A percentile compares a stretch with the other conserved stretches of the same genome.
Evolutionary conservation across 2,329 filamentous ascomycete genomes (phyloP).

Genomic region (Sarocladium kiliense): DNA sequence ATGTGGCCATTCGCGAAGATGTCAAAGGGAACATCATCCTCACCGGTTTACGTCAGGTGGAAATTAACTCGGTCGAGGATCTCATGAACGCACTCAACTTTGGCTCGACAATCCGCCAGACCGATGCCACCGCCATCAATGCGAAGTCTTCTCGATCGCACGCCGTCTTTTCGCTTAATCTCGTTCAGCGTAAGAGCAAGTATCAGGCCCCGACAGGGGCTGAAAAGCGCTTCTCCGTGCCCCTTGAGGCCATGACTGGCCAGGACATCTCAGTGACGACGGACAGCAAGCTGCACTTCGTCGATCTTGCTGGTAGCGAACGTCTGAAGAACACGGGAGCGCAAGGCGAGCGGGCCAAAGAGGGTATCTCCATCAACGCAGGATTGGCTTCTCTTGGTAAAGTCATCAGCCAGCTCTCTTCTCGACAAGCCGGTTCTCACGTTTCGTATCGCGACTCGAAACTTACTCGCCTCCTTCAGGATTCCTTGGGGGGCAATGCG

Average conservation of each 20-base stretch:
- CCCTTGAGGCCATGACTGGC: slow-evolving; percentile 71
- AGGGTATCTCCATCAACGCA: slow-evolving; percentile 97
- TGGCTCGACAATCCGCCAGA: slow-evolving; percentile 91
- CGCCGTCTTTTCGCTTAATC: slow-evolving; percentile 91
- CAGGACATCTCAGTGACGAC: slow-evolving; percentile 68
- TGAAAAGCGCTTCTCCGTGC: slow-evolving; percentile 85
- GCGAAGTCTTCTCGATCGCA: slow-evolving; percentile 97
- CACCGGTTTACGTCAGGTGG: slow-evolving; percentile 81
- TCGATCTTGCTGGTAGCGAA: slow-evolving; percentile 95
- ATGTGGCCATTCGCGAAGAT: slow-evolving; percentile 91
- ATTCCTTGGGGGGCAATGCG: slow-evolving; percentile 92
- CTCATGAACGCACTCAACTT: slow-evolving; percentile 84
- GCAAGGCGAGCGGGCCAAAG: slow-evolving; percentile 87
- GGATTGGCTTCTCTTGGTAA: slow-evolving; percentile 93
- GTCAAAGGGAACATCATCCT: slow-evolving; percentile 90
- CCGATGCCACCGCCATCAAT: slow-evolving; percentile 94
- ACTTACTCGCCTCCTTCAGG: slow-evolving; percentile 88
- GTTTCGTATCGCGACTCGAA: slow-evolving; percentile 99
- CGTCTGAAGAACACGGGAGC: slow-evolving; percentile 95
- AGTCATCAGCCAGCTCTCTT: slow-evolving; percentile 96
- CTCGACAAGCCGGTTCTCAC: slow-evolving; percentile 78
- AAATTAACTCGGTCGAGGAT: slow-evolving; percentile 88
- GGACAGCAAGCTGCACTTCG: slow-evolving; percentile 98
- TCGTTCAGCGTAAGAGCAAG: slow-evolving; percentile 76
- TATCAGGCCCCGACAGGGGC: slow-evolving; percentile 35